Evolutionary conservation across 2,329 filamentous ascomycete species (phyloP).

Genomic region (Teratosphaeria epicoccoides): DNA sequence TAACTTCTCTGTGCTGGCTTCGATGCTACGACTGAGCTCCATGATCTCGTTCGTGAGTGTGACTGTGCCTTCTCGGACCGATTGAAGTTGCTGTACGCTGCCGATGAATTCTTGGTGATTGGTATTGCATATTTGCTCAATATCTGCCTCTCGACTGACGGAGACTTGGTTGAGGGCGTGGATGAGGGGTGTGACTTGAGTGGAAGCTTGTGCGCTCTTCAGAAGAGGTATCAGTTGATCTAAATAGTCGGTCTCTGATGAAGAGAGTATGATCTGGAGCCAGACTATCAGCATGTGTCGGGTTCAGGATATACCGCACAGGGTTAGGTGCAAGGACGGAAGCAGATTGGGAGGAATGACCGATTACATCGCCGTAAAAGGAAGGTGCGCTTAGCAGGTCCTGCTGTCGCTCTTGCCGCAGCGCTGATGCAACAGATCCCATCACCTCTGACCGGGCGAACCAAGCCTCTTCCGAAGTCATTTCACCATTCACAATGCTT

Average conservation of each 20-base stretch:
- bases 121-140: conserved; percentile 85
- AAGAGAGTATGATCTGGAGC: conserved; percentile 75
- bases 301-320: background rate
- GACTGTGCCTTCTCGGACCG: conserved; percentile 83
- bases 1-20: conserved; percentile 85
- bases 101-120: conserved; percentile 95
- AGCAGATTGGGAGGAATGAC: too few species aligned
- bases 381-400: background rate
- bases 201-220: conserved; percentile 72
- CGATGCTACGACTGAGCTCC: conserved; percentile 85
- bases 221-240: conserved; percentile 92
- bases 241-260: conserved; percentile 85
- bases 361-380: background rate
- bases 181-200: conserved; percentile 54
- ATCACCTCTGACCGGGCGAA: too few species aligned
- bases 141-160: conserved; percentile 76
- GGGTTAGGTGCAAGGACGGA: too few species aligned
- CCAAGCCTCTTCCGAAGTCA: too few species aligned
- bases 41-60: conserved; percentile 82
- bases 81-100: conserved; percentile 88
- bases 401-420: background rate
- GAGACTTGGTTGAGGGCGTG: conserved; percentile 74
- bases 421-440: too few species aligned
- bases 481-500: too few species aligned
- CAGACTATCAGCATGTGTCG: background rate